These are phyloP conservation scores for Talaromyces adpressus DNA, from an alignment of 495 filamentous ascomycete species.

Conservation along the genomic window DNA sequence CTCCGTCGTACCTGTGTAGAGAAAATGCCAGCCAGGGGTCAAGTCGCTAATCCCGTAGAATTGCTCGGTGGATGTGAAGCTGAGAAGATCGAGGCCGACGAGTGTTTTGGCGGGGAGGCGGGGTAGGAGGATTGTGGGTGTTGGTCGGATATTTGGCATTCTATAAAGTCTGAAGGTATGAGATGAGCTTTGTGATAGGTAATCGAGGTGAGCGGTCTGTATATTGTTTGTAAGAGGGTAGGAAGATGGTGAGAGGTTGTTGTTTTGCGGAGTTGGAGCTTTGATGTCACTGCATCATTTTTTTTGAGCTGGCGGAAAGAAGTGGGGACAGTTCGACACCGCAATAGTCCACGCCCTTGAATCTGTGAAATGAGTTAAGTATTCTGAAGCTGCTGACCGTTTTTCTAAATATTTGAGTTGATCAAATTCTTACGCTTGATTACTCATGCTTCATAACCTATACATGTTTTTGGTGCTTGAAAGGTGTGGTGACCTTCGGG, in stretches of 20 bases:
- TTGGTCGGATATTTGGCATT: constrained; percentile 23
- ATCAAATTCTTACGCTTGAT: too few species aligned
- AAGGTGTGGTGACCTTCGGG: too few species aligned
- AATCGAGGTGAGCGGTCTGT: background rate
- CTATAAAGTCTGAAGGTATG: background rate
- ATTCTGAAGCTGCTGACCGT: too few species aligned
- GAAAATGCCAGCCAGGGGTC: constrained; percentile 52
- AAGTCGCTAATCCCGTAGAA: constrained; percentile 56
- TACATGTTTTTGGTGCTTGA: too few species aligned
- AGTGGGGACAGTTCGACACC: background rate
- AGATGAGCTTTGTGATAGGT: background rate
- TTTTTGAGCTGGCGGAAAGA: background rate
- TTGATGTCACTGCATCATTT: background rate
- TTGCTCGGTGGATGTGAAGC: constrained; percentile 44
- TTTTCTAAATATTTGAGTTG: too few species aligned
- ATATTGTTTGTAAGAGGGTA: background rate
- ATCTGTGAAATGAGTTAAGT: too few species aligned
- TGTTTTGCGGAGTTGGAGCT: background rate
- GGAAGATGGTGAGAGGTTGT: background rate
- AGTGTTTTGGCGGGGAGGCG: constrained; percentile 41
- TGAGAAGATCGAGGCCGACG: constrained; percentile 46
- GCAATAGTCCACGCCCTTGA: background rate
- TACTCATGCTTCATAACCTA: too few species aligned
- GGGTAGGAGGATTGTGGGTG: constrained; percentile 41
- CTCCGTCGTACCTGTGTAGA: constrained; percentile 51